Percentiles rank a stretch among this genome's conserved stretches.
phyloP scores from a whole-genome alignment of 805 yeast genomes.

The Saccharomycopsis oosterbeekiorum region DNA sequence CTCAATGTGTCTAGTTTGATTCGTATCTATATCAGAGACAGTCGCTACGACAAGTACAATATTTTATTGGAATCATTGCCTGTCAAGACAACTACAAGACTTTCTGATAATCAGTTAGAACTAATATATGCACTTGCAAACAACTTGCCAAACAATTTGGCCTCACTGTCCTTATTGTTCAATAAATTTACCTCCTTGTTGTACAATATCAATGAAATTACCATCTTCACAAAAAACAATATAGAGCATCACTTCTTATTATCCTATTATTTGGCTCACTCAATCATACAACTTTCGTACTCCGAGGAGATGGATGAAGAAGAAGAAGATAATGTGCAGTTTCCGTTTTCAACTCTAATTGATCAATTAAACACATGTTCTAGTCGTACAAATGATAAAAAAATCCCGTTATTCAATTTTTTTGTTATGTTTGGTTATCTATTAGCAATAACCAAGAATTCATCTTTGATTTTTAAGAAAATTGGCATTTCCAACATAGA shows the following conservation, averaged over 20 bases:
- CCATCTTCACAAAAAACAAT: neutral
- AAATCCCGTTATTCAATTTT: slow-evolving; percentile 3
- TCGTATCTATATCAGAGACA: neutral
- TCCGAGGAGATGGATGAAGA: neutral
- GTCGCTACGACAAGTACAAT: neutral
- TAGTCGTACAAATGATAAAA: neutral
- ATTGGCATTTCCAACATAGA: neutral
- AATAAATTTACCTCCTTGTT: neutral
- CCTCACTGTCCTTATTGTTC: neutral
- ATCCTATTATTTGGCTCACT: slow-evolving; percentile 9
- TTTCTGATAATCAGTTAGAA: slow-evolving; percentile 5
- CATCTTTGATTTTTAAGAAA: slow-evolving; percentile 1
- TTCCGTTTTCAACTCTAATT: neutral
- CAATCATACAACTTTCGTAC: neutral
- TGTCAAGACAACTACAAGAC: neutral
- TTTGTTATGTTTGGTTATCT: slow-evolving; percentile 13
- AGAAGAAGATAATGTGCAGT: neutral
- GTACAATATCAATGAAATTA: neutral
- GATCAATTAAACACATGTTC: neutral
- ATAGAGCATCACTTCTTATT: slow-evolving; percentile 8
- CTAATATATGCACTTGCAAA: slow-evolving; percentile 12
- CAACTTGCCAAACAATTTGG: neutral
- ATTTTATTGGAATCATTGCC: neutral
- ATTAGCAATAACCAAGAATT: slow-evolving; percentile 7
- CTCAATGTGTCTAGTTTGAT: slow-evolving; percentile 4